Evolutionary conservation across 352 stramenopile genomes (phyloP), one percentile per base, ranked within the genome.

Genomic region (Chrysophaeum taylorii): DNA sequence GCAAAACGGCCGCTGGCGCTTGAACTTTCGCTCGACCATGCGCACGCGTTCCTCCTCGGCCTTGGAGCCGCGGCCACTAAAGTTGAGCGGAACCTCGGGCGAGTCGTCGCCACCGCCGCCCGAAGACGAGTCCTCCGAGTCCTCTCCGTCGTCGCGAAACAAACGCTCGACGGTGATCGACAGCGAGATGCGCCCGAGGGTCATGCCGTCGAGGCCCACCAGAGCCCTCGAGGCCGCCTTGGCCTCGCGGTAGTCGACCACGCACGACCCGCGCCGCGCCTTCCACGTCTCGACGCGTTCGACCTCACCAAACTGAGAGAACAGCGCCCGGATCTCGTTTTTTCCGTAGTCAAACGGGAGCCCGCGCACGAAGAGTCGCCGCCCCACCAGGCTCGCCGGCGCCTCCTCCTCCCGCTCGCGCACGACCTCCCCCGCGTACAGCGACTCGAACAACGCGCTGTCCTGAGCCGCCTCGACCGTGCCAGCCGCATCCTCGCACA

Each of bases 281-380:
- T 66, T 66, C 23, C 12, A 35, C 16, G 45, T 31, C 57, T 66
- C 57, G 33, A 66, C 23, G 14, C 57, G 31, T n/a, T 66, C 57
- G 33, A 66, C 31, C 1, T 15, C 2, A 2, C 57, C 57, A 25
- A 37, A 45, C 21, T n/a, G n/a, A n/a, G n/a, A n/a, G n/a, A n/a
- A n/a, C n/a, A n/a, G n/a, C n/a, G n/a, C n/a, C n/a, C n/a, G n/a
- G n/a, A n/a, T n/a, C n/a, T n/a, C n/a, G n/a, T n/a, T n/a, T n/a
- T n/a, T n/a, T n/a, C n/a, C n/a, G n/a, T n/a, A n/a, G n/a, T n/a
- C n/a, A n/a, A n/a, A n/a, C n/a, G n/a, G n/a, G n/a, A n/a, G n/a
- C n/a, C n/a, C n/a, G n/a, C n/a, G n/a, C n/a, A n/a, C n/a, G n/a
- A n/a, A n/a, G n/a, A n/a, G n/a, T n/a, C n/a, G n/a, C n/a, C n/a